These are phyloP conservation scores for Trametes cubensis DNA, from an alignment of 768 basidiomycete genomes.

Conservation along the genomic window DNA sequence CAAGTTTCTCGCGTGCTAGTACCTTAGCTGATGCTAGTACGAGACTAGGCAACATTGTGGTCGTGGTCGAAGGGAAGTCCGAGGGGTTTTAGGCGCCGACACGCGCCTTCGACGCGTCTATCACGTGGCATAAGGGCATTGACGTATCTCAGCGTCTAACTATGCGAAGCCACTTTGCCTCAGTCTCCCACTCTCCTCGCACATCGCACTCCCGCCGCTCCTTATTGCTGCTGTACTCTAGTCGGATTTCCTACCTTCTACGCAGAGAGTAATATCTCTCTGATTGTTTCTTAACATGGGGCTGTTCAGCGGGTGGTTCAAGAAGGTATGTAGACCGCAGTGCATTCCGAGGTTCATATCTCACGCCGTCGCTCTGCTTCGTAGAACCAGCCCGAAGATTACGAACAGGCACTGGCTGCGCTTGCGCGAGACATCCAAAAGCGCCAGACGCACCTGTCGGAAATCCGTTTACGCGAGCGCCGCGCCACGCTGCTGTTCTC, in stretches of 20 bases:
- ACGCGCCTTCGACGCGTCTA: conserved; percentile 12
- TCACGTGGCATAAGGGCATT: conserved; percentile 14
- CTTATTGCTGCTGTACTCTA: conserved; percentile 20
- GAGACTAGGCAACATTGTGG: not conserved
- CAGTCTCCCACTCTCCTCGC: not conserved
- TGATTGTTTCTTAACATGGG: conserved; percentile 8
- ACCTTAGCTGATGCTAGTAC: not conserved
- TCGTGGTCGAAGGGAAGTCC: too few species aligned
- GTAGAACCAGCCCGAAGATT: conserved; percentile 68
- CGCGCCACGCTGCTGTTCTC: conserved; percentile 77
- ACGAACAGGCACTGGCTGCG: conserved; percentile 69
- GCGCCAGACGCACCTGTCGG: conserved; percentile 72
- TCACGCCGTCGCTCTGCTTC: not conserved
- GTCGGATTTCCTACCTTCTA: not conserved
- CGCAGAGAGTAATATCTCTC: not conserved
- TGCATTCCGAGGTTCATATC: not conserved
- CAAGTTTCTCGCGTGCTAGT: too few species aligned
- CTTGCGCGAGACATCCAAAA: conserved; percentile 72
- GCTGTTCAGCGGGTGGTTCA: conserved; percentile 23
- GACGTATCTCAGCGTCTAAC: conserved; percentile 7
- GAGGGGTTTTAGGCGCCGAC: conserved; percentile 2
- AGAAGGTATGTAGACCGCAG: conserved; percentile 6
- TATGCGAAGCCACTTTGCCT: conserved; percentile 4
- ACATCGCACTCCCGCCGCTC: conserved; percentile 9
- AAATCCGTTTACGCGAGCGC: conserved; percentile 84